These are phyloP conservation scores for Neurospora sp. DNA, from an alignment of 2,329 filamentous ascomycete genomes.

Conservation along the genomic window DNA sequence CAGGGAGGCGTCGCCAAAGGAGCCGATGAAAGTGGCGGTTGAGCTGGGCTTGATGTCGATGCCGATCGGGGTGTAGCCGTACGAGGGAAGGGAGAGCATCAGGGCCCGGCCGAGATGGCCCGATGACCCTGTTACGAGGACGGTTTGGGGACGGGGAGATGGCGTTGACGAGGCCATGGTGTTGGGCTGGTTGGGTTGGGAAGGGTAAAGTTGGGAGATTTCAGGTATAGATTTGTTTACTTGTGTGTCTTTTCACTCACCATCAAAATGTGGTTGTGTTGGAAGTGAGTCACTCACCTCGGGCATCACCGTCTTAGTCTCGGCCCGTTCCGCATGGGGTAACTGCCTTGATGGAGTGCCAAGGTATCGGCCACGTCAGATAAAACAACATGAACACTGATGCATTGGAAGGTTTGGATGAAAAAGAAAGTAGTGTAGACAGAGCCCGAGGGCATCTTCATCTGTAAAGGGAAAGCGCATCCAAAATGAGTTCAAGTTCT, in stretches of 20 bases:
- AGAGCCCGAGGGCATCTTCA: not conserved
- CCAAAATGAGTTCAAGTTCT: not conserved
- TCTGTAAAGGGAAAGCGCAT: not conserved
- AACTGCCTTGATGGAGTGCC: not conserved
- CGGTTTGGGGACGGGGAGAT: conserved; percentile 3
- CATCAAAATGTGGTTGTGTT: not conserved
- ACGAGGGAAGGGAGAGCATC: conserved; percentile 30
- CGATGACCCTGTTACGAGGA: conserved; percentile 36
- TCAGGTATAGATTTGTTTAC: not conserved
- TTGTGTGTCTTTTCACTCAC: not conserved
- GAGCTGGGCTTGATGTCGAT: conserved; percentile 31
- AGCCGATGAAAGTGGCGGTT: conserved; percentile 27
- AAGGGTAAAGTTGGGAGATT: too few species aligned
- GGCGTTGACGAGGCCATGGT: too few species aligned
- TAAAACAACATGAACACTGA: not conserved
- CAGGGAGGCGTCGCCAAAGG: conserved; percentile 26
- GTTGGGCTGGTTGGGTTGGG: not conserved
- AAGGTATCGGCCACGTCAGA: not conserved
- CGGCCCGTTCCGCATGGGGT: not conserved
- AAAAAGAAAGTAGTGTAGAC: not conserved
- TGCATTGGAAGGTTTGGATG: too few species aligned
- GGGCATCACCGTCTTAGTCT: not conserved
- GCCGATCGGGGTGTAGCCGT: conserved; percentile 31
- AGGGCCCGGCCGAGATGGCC: conserved; percentile 37
- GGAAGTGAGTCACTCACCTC: not conserved